These are phyloP conservation scores for Solanum acaule DNA, from an alignment of 257 asterid species.

Conservation along the genomic window DNA sequence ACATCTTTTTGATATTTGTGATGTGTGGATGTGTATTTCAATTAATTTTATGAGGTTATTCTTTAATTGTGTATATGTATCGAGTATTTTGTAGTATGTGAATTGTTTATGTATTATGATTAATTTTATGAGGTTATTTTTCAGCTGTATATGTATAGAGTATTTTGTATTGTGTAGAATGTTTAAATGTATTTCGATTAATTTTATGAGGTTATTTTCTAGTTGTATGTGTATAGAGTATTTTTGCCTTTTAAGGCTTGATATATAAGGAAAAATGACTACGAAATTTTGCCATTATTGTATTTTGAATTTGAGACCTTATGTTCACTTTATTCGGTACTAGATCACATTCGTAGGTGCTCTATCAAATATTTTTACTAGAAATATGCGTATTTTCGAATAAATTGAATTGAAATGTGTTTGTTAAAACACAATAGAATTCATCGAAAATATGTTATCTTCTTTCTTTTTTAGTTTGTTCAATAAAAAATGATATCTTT, in stretches of 20 bases:
- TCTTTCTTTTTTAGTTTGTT: not conserved
- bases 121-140: not conserved
- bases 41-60: not conserved
- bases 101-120: not conserved
- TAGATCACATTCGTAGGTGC: not conserved
- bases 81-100: not conserved
- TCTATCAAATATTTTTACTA: not conserved
- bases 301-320: not conserved
- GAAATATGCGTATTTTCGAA: not conserved
- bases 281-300: not conserved
- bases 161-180: too few relatives aligned
- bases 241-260: not conserved
- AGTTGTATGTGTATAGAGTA: not conserved
- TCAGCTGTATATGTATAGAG: not conserved
- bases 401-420: not conserved
- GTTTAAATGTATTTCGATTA: not conserved
- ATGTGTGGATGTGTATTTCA: not conserved
- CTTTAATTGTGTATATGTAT: accelerated
- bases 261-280: not conserved
- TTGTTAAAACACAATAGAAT: not conserved
- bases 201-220: not conserved
- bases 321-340: not conserved
- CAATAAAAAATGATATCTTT: not conserved
- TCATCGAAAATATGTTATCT: not conserved
- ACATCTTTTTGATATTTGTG: not conserved